Evolutionary conservation across 495 filamentous ascomycete species (phyloP).

Genomic region (Penicillium daleae): DNA sequence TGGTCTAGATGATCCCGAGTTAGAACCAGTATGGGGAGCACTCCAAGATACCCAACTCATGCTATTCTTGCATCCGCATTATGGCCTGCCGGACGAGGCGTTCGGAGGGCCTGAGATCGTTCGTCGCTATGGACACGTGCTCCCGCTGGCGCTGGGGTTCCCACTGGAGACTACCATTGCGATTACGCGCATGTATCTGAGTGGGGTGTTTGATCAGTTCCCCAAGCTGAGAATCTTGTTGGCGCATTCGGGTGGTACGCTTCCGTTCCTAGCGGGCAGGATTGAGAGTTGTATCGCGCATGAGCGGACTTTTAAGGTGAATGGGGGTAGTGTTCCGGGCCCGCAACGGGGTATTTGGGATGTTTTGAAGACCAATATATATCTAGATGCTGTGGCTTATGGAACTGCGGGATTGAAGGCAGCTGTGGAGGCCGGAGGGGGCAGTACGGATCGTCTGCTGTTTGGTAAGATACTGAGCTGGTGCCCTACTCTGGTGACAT

Average conservation of each 20-base stretch:
- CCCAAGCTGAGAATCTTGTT: conserved; percentile 72
- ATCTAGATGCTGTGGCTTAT: conserved; percentile 89
- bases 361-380: conserved; percentile 82
- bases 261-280: conserved; percentile 86
- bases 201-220: conserved; percentile 82
- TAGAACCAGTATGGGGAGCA: conserved; percentile 72
- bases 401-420: conserved; percentile 73
- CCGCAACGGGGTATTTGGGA: conserved; percentile 69
- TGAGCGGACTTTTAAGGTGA: conserved; percentile 69
- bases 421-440: conserved; percentile 59
- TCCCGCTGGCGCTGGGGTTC: conserved; percentile 86
- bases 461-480: conserved; percentile 62
- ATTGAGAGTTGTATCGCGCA: conserved; percentile 88
- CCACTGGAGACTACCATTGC: conserved; percentile 94
- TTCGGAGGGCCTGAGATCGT: conserved; percentile 62
- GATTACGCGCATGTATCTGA: conserved; percentile 81
- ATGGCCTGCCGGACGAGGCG: conserved; percentile 79
- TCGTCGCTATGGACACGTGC: conserved; percentile 81
- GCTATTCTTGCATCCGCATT: conserved; percentile 92
- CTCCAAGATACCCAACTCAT: conserved; percentile 65
- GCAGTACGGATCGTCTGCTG: conserved; percentile 65
- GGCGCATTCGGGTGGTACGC: conserved; percentile 85
- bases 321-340: conserved; percentile 52
- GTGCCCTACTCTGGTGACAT: background rate
- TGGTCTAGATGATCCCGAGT: conserved; percentile 76